These are phyloP conservation scores for Teunomyces tritomae DNA, from an alignment of 805 yeast species.

Conservation along the genomic window DNA sequence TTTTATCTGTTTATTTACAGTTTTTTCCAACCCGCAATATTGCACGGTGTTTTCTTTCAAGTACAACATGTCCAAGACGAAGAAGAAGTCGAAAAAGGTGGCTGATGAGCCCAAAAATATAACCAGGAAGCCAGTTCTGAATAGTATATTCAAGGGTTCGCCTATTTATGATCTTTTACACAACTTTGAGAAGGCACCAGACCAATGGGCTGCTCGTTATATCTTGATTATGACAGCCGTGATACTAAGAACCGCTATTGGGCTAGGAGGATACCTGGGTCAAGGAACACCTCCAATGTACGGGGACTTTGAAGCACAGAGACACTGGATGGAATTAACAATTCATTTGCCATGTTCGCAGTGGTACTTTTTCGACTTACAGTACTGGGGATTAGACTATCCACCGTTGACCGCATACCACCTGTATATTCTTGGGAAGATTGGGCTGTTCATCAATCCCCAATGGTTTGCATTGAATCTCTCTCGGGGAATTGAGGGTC, in stretches of 20 bases:
- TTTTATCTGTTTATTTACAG: not conserved
- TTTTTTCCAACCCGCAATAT: slow-evolving; percentile 2
- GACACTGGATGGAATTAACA: slow-evolving; percentile 97
- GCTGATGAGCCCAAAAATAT: not conserved
- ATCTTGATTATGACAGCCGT: slow-evolving; percentile 70
- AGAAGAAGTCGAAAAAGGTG: slow-evolving; percentile 9
- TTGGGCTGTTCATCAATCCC: slow-evolving; percentile 64
- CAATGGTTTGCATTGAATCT: slow-evolving; percentile 72
- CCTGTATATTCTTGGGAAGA: slow-evolving; percentile 71
- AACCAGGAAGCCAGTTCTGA: not conserved
- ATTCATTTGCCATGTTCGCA: slow-evolving; percentile 63
- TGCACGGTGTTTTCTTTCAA: not conserved
- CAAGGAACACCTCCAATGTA: slow-evolving; percentile 65
- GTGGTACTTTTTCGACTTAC: slow-evolving; percentile 89
- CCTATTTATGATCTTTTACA: slow-evolving; percentile 78
- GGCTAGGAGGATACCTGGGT: slow-evolving; percentile 88
- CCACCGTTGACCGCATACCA: slow-evolving; percentile 97
- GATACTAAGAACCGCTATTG: slow-evolving; percentile 78
- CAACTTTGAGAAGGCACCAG: slow-evolving; percentile 75
- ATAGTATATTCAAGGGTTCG: slow-evolving; percentile 44
- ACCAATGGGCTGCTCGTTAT: slow-evolving; percentile 89
- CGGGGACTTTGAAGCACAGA: slow-evolving; percentile 97
- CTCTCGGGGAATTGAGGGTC: slow-evolving; percentile 75
- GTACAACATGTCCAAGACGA: slow-evolving; percentile 9
- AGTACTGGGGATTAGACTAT: slow-evolving; percentile 96